Evolutionary conservation across 768 basidiomycete species (phyloP).

Genomic region (Phylloporus arenicola): DNA sequence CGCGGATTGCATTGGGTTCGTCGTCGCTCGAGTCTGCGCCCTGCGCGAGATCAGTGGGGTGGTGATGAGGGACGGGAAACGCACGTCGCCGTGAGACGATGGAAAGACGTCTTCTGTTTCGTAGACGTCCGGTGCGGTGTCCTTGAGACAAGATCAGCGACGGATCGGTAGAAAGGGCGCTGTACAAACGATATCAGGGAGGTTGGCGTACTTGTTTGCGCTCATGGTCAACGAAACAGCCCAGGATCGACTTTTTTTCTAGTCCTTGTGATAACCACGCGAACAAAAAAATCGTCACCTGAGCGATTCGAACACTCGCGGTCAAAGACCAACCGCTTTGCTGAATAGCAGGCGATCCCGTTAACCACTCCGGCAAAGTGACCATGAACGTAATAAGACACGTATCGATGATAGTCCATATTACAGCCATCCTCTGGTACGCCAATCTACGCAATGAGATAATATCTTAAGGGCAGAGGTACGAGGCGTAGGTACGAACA

Average conservation of each 20-base stretch:
- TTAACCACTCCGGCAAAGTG: slow-evolving; percentile 97
- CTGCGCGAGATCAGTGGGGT: slow-evolving; percentile 30
- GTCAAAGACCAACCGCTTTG: slow-evolving; percentile 55
- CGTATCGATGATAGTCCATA: background rate
- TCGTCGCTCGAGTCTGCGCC: slow-evolving; percentile 65
- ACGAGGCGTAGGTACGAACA: too few species aligned
- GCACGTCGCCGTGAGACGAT: slow-evolving; percentile 45
- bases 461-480: too few species aligned
- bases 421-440: background rate
- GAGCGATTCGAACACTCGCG: slow-evolving; percentile 60
- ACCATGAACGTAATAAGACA: slow-evolving; percentile 27
- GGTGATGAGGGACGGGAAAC: slow-evolving; percentile 15
- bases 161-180: too few species aligned
- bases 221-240: slow-evolving; percentile 39
- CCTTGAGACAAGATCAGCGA: slow-evolving; percentile 40
- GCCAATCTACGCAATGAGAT: slow-evolving; percentile 43
- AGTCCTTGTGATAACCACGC: background rate
- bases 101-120: slow-evolving; percentile 81
- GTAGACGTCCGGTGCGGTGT: slow-evolving; percentile 87
- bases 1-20: slow-evolving; percentile 43
- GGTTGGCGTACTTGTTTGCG: slow-evolving; percentile 74
- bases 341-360: slow-evolving; percentile 72
- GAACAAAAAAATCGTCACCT: slow-evolving; percentile 46
- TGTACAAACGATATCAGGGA: slow-evolving; percentile 83
- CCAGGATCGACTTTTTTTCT: background rate